Evolutionary conservation across 257 asterid species (phyloP).

Genomic region (Cynanchum wilfordii): DNA sequence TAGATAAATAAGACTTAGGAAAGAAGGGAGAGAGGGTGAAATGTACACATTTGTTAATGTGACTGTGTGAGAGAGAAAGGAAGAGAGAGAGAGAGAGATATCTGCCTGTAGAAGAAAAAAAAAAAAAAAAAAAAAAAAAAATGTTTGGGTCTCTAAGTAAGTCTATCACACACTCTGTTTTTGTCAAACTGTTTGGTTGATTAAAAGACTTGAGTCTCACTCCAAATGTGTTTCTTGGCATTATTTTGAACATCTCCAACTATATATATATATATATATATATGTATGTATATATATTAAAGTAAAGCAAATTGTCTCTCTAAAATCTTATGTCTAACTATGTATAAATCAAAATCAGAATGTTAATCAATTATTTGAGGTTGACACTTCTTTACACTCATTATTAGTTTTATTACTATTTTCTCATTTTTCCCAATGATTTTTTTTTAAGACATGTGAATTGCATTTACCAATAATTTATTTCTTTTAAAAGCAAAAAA

Average conservation of each 20-base stretch:
- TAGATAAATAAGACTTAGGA: not conserved
- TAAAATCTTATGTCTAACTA: not conserved
- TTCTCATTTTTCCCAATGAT: no score
- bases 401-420: no score
- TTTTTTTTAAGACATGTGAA: no score
- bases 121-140: not conserved
- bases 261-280: not conserved
- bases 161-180: no score
- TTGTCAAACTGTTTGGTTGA: not conserved
- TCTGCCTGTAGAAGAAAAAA: not conserved
- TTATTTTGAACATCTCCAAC: constrained; percentile 1
- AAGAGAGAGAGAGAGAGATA: not conserved
- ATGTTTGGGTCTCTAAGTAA: no score
- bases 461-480: no score
- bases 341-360: no score
- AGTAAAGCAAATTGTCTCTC: not conserved
- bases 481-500: no score
- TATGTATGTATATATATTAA: not conserved
- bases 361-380: not conserved
- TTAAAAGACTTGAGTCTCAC: constrained; percentile 7
- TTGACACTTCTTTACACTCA: no score
- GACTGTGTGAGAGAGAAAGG: not conserved
- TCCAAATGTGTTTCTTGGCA: not conserved
- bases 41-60: not conserved
- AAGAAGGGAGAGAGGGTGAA: not conserved